phyloP scores from a whole-genome alignment of 176 grass and related monocot species.

The Triticum dicoccoides region DNA sequence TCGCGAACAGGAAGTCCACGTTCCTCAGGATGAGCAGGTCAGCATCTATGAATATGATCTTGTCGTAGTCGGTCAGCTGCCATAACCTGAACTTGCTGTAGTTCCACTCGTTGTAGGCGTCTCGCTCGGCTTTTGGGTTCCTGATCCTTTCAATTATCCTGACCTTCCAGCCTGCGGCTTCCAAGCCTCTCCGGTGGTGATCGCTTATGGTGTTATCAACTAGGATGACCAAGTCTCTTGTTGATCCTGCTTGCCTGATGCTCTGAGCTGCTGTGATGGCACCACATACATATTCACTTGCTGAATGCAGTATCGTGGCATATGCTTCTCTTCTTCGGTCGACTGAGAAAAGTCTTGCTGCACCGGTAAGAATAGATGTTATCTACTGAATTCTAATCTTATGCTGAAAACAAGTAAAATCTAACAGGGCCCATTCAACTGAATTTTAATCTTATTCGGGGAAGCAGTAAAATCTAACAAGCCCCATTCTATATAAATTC shows the following conservation, averaged over 20 bases:
- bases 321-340: slow-evolving; percentile 70
- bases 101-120: slow-evolving; percentile 97
- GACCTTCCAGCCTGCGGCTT: slow-evolving; percentile 82
- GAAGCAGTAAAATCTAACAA: neutral
- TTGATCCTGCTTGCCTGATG: slow-evolving; percentile 81
- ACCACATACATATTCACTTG: slow-evolving; percentile 78
- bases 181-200: slow-evolving; percentile 57
- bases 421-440: neutral
- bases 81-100: slow-evolving; percentile 98
- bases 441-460: neutral
- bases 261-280: slow-evolving; percentile 87
- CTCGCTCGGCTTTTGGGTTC: slow-evolving; percentile 72
- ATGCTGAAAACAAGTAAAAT: neutral
- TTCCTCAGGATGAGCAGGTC: slow-evolving; percentile 91
- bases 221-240: slow-evolving; percentile 80
- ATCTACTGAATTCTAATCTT: neutral
- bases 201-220: slow-evolving; percentile 70
- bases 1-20: slow-evolving; percentile 87
- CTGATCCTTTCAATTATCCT: slow-evolving; percentile 72
- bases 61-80: slow-evolving; percentile 96
- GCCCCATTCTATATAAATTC: neutral
- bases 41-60: slow-evolving; percentile 93
- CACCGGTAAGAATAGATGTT: slow-evolving; percentile 26
- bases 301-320: slow-evolving; percentile 87
- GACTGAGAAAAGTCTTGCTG: slow-evolving; percentile 73